These are phyloP conservation scores for Chaetomium sp. DNA, from an alignment of 2,329 filamentous ascomycete species.

Conservation along the genomic window DNA sequence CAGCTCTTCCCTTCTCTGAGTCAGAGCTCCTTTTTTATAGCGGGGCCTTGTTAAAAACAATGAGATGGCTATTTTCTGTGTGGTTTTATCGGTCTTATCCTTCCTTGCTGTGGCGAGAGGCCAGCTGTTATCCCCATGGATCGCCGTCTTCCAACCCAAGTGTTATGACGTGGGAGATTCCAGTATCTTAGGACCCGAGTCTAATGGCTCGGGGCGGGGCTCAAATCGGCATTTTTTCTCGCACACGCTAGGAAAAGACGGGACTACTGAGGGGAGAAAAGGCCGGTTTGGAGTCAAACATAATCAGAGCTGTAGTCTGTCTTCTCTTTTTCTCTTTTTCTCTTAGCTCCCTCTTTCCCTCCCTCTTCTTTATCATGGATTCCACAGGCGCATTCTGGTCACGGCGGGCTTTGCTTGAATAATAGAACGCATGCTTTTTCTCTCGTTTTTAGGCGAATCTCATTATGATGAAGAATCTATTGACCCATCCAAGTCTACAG, in stretches of 20 bases:
- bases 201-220: neutral
- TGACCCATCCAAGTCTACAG: neutral
- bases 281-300: neutral
- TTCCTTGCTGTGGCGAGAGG: neutral
- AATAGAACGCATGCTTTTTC: neutral
- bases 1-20: neutral
- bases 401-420: neutral
- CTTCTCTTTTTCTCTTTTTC: neutral
- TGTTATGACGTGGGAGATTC: neutral
- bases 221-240: neutral
- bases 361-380: neutral
- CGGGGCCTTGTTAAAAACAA: constrained; percentile 12
- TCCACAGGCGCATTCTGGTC: neutral
- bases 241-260: neutral
- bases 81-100: neutral
- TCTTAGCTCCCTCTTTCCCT: neutral
- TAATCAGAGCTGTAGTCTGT: neutral
- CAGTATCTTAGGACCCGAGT: neutral
- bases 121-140: neutral
- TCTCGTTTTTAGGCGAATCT: neutral
- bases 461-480: neutral
- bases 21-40: constrained; percentile 14
- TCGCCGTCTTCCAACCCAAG: neutral
- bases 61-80: constrained; percentile 21
- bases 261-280: neutral